Evolutionary conservation across 306 rosid genomes (phyloP).

Genomic region (Dalbergia cultrata): DNA sequence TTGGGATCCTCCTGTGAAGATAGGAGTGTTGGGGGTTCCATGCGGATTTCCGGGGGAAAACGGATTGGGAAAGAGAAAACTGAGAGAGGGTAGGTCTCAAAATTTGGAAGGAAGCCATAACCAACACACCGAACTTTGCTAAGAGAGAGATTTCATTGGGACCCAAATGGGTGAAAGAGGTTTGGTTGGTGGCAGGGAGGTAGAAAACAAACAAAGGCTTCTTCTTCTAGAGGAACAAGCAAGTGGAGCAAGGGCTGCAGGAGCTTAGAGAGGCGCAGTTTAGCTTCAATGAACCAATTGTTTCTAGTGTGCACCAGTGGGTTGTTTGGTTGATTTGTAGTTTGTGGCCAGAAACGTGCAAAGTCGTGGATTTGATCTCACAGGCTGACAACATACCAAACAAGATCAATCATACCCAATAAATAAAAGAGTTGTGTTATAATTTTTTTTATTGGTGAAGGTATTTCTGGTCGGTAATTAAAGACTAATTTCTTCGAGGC

Average conservation of each 20-base stretch:
- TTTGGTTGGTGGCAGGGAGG: slow-evolving; percentile 43
- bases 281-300: slow-evolving; percentile 19
- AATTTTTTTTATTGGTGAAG: no score
- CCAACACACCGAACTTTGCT: slow-evolving; percentile 8
- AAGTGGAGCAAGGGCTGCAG: slow-evolving; percentile 44
- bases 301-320: slow-evolving; percentile 55
- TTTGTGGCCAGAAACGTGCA: slow-evolving; percentile 63
- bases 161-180: slow-evolving; percentile 28
- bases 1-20: slow-evolving; percentile 53
- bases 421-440: no score
- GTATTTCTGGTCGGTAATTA: no score
- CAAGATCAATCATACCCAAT: not conserved
- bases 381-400: slow-evolving; percentile 35
- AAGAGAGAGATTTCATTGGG: slow-evolving; percentile 49
- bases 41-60: slow-evolving; percentile 55
- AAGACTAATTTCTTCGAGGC: no score
- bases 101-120: slow-evolving; percentile 74
- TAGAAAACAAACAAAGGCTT: slow-evolving; percentile 34
- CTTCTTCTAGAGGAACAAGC: slow-evolving; percentile 49
- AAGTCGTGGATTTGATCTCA: slow-evolving; percentile 43
- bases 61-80: slow-evolving; percentile 60
- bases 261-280: slow-evolving; percentile 45
- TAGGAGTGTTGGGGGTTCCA: slow-evolving; percentile 48
- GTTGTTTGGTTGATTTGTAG: not conserved
- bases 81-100: slow-evolving; percentile 69